Base-by-base conservation (phyloP, 257 asterid species). In the Fraxinus americana region DNA sequence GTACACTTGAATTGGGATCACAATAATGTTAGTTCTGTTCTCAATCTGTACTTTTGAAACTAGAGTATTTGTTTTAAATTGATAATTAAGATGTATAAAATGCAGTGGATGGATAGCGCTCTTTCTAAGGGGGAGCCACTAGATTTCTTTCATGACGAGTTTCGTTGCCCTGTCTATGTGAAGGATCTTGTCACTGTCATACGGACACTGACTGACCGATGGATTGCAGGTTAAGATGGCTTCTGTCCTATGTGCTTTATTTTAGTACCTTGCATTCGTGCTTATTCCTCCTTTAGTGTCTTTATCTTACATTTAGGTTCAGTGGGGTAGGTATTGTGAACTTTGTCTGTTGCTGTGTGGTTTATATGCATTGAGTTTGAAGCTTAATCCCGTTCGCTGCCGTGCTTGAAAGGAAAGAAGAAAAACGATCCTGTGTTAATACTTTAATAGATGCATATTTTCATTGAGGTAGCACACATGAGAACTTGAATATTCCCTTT, bases 161-260 rank as follows among this genome's bases (percentile, higher is more conserved):
- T 87, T 68, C 99, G 99, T 11, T 93, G 98, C 81, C 99, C 99
- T 43, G 89, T 95, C 77, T 92, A 89, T 86, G 95, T 95, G 52
- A 92, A 88, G 83, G 99, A 95, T 87, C 90, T 95, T 70, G 94
- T 92, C 75, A 69, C 83, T 35, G 82, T 83, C 84, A 78, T 90
- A 35, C 76, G 83, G 67, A 50, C 78, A 45, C 77, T 93, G 80
- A 78, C 88, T 14, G 73, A 74, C 79, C 85, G 65, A 84, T 92
- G 97, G 97, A 83, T 91, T 82, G 85, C 99, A 92, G 99, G 99
- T 95, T 78, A 63, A 65, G 92, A 73, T 57, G 34, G 45, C 63
- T 52, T 61, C 13, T 67, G 75, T 69, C 76, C 74, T 39, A 59
- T 66, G 43, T 70, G 12, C 48, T 9, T 63, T 25, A 63, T 63